Percentiles rank a stretch among this genome's conserved stretches.
Conservation (phyloP, 2,329 filamentous ascomycete genomes). For the Colletotrichum sp. region DNA sequence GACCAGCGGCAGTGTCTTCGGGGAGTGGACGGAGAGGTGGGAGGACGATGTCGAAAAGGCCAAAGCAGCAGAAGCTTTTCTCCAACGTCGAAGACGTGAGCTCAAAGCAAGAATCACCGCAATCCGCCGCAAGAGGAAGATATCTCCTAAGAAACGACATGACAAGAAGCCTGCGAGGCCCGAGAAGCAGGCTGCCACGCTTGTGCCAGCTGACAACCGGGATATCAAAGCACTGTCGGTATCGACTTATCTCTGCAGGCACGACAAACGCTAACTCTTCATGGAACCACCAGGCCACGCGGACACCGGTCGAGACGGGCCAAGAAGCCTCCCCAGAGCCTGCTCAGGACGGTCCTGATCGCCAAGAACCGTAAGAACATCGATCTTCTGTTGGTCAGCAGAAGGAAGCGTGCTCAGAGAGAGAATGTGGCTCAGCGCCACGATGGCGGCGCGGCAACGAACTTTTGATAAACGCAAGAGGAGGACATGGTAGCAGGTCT, state of each 20-base stretch:
- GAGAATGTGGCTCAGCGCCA: not conserved
- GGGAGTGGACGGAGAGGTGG: not conserved
- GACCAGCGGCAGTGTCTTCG: not conserved
- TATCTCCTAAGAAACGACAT: not conserved
- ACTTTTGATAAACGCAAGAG: not conserved
- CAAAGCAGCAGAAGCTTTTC: not conserved
- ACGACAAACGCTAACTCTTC: not conserved
- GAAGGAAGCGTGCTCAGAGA: not conserved
- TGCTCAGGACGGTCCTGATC: not conserved
- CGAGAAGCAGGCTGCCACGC: not conserved
- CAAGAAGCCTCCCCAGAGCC: not conserved
- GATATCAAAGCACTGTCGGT: not conserved
- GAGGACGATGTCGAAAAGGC: not conserved
- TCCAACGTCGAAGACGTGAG: not conserved
- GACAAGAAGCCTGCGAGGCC: not conserved
- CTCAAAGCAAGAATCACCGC: not conserved
- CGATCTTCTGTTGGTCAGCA: not conserved
- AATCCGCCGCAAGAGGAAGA: not conserved
- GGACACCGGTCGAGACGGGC: not conserved
- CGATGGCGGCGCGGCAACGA: not conserved
- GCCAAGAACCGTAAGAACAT: not conserved
- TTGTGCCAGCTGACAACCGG: not conserved
- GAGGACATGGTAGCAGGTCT: not conserved
- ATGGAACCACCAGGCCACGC: not conserved
- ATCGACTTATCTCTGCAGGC: not conserved